Evolutionary conservation across 2,329 filamentous ascomycete species (phyloP), one percentile per base, ranked within the genome.

Genomic region (Sodiomyces alkalinus): DNA sequence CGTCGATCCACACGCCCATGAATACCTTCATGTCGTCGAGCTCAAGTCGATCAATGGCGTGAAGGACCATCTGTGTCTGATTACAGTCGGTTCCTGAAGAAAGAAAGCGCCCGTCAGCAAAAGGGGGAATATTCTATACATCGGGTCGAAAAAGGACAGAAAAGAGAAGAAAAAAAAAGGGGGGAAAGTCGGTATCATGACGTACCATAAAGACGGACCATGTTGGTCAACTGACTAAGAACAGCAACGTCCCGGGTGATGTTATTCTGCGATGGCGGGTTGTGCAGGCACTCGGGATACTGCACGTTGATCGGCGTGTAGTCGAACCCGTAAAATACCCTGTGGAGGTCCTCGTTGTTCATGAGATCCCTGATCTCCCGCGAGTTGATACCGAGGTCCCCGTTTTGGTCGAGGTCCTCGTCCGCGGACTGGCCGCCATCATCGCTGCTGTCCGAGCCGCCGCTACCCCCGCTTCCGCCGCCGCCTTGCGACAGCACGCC

Each of bases 311-410:
- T 68, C 0, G 87, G 85, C 0, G 87, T 96, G 49, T 96, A 96
- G 53, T 94, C 87, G 55, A 96, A 81, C 16, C 85, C 87, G 0
- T 85, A 81, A 50, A 96, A 96, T 3, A 96, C 83, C 51, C 83
- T 92, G 64, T 93, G 83, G 15, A 96, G 64, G 37, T 85, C 56
- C 0, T 62, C 48, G 52, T 93, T 93, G 57, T 80, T 76, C 60
- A 94, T 62, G 10, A 96, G 62, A 4, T 63, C 62, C 57, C 92
- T 67, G 55, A 94, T 92, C 53, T 92, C 80, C 2, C 56, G 40
- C 7, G 82, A 92, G 49, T 87, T 58, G 49, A 75, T 74, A 50
- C 64, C 56, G 6, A 93, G 66, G 38, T 87, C 80, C 22, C 77
- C 74, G 41, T 80, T 80, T 31, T 60, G 52, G 9, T 57, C 48